Evolutionary conservation across 345 rosid genomes (phyloP).

Genomic region (Anacardium occidentale): DNA sequence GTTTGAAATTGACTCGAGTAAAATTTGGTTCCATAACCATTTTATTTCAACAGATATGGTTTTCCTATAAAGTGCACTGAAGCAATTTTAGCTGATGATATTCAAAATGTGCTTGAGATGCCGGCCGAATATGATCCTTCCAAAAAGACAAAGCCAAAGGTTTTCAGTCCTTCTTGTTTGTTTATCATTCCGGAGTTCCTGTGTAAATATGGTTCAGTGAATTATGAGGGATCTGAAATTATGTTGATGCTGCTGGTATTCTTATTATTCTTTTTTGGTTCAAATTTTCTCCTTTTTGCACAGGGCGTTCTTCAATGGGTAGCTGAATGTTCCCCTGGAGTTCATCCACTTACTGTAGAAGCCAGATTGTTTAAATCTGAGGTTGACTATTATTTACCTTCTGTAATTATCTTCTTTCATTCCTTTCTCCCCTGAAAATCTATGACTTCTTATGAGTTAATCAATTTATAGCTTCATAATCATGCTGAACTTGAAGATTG

Average conservation of each 20-base stretch:
- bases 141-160: slow-evolving; percentile 91
- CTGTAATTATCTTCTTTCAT: background rate
- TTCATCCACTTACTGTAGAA: slow-evolving; percentile 70
- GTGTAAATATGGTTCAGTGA: slow-evolving; percentile 5
- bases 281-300: background rate
- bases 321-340: slow-evolving; percentile 62
- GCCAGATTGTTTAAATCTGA: slow-evolving; percentile 87
- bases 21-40: slow-evolving; percentile 11
- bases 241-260: background rate
- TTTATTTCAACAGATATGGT: slow-evolving; percentile 49
- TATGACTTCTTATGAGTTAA: slow-evolving; percentile 2
- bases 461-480: slow-evolving; percentile 48
- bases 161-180: slow-evolving; percentile 16
- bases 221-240: background rate
- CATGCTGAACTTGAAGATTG: slow-evolving; percentile 82
- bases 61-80: slow-evolving; percentile 72
- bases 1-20: background rate
- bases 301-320: slow-evolving; percentile 99
- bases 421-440: background rate
- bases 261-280: background rate
- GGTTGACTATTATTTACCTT: slow-evolving; percentile 42
- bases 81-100: slow-evolving; percentile 67
- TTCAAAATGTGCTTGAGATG: slow-evolving; percentile 67
- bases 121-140: slow-evolving; percentile 83
- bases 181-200: background rate